Evolutionary conservation across 2,329 filamentous ascomycete species (phyloP), one percentile per base, ranked within the genome.

Genomic region (Trichoderma guizhouense): DNA sequence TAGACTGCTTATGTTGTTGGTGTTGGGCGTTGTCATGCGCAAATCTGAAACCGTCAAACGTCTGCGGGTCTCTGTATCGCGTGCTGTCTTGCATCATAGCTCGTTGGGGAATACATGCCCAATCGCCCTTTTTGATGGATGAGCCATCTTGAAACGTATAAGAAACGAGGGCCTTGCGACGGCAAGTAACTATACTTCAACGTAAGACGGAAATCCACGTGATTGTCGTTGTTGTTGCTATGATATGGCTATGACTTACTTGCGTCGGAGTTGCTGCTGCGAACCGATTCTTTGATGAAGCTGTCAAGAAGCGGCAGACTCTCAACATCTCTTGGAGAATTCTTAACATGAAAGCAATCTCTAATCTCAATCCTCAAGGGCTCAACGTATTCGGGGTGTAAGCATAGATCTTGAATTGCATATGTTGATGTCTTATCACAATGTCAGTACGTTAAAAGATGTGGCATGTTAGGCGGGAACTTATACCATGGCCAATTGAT

Each of bases 231-330:
- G n/a, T n/a, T n/a, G n/a, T n/a, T n/a, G n/a, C n/a, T n/a, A n/a
- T n/a, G n/a, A n/a, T n/a, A n/a, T n/a, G n/a, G n/a, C n/a, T n/a
- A n/a, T n/a, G n/a, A n/a, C 61, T 62, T 60, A 63, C 61, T 69
- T 11, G 72, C 71, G 26, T 73, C 71, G 9, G 14, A 61, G 32
- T 58, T 70, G 18, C 47, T 71, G 53, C 9, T 53, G 7, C 67
- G 67, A 32, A 55, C 43, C 5, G 72, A 70, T 30, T 74, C 68
- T 8, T 69, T 69, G 51, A 74, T 64, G 64, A 74, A 73, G 58
- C 73, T 73, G 26, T 74, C 73, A 1, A 74, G 71, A 8, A 74
- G 63, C 12, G 68, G 71, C 15, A 74, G 53, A 24, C 34, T 32
- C 7, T 68, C 55, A 15, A 34, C 65, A 15, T 72, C 57, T 28